Evolutionary conservation across 2,329 filamentous ascomycete species (phyloP).

Genomic region (Zymoseptoria passerinii): DNA sequence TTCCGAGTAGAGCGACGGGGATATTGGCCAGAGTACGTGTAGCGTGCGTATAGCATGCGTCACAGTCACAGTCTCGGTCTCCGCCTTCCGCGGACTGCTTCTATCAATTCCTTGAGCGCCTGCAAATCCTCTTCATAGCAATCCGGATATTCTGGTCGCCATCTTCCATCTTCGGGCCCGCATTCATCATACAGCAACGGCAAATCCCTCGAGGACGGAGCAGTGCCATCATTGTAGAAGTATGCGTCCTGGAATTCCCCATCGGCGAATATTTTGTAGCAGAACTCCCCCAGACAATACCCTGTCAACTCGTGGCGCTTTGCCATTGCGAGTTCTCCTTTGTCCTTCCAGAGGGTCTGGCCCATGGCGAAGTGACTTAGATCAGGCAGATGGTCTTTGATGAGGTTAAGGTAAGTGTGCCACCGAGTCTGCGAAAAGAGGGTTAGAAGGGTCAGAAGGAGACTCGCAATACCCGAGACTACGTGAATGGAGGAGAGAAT

Average conservation of each 20-base stretch:
- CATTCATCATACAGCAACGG: not conserved
- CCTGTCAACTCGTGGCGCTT: not conserved
- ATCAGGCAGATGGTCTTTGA: not conserved
- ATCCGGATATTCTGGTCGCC: slow-evolving; percentile 1
- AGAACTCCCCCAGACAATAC: not conserved
- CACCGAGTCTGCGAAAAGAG: slow-evolving; percentile 9
- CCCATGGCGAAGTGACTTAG: slow-evolving; percentile 7
- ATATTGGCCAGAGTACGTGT: too few species aligned
- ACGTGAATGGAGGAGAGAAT: not conserved
- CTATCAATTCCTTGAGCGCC: slow-evolving; percentile 1
- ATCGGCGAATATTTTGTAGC: not conserved
- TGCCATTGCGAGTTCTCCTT: not conserved
- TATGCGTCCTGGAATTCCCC: not conserved
- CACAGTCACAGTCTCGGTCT: not conserved
- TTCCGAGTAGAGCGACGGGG: too few species aligned
- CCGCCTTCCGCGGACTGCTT: not conserved
- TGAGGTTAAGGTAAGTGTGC: slow-evolving; percentile 4
- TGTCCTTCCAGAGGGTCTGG: too few species aligned
- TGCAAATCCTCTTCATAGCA: slow-evolving; percentile 1
- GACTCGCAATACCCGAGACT: not conserved
- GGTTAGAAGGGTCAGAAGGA: not conserved
- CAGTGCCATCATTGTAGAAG: not conserved
- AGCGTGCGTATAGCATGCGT: not conserved
- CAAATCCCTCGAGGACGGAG: not conserved
- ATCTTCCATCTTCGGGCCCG: not conserved